A percentile compares a stretch with the other conserved stretches of the same genome.
Evolutionary conservation across 495 filamentous ascomycete genomes (phyloP).

Genomic region (Wilcoxina mikolae): DNA sequence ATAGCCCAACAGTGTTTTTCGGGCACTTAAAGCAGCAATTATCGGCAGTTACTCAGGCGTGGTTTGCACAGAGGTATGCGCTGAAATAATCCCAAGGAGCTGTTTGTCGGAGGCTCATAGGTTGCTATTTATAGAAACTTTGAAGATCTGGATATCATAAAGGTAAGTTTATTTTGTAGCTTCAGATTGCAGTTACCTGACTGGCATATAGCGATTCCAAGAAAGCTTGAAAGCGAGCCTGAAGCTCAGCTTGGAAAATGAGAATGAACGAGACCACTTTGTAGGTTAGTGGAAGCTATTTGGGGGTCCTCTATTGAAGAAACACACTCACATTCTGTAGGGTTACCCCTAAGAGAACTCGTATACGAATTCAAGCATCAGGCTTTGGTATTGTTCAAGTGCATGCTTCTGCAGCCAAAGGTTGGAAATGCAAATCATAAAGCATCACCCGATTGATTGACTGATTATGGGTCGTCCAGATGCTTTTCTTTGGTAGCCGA

Average conservation of each 20-base stretch:
- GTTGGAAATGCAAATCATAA: constrained; percentile 42
- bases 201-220: constrained; percentile 56
- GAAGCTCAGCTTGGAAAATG: constrained; percentile 38
- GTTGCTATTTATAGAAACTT: constrained; percentile 57
- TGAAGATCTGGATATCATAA: constrained; percentile 55
- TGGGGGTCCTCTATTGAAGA: too few relatives aligned
- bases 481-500: constrained; percentile 93
- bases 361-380: constrained; percentile 88
- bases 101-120: constrained; percentile 4
- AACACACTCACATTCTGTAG: constrained; percentile 31
- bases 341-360: constrained; percentile 75
- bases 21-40: constrained; percentile 39
- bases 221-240: constrained; percentile 63
- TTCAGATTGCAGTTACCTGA: constrained; percentile 8
- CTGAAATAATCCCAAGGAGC: not conserved
- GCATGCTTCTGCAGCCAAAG: constrained; percentile 84
- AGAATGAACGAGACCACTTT: constrained; percentile 69
- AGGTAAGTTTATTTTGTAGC: constrained; percentile 31
- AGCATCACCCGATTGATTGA: not conserved
- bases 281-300: constrained; percentile 47
- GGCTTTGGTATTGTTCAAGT: constrained; percentile 87
- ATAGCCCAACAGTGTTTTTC: constrained; percentile 48
- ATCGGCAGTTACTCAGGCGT: constrained; percentile 80
- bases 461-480: constrained; percentile 38
- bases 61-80: constrained; percentile 88